Conservation (phyloP, 768 basidiomycete genomes). For the Hebeloma cylindrosporum region DNA sequence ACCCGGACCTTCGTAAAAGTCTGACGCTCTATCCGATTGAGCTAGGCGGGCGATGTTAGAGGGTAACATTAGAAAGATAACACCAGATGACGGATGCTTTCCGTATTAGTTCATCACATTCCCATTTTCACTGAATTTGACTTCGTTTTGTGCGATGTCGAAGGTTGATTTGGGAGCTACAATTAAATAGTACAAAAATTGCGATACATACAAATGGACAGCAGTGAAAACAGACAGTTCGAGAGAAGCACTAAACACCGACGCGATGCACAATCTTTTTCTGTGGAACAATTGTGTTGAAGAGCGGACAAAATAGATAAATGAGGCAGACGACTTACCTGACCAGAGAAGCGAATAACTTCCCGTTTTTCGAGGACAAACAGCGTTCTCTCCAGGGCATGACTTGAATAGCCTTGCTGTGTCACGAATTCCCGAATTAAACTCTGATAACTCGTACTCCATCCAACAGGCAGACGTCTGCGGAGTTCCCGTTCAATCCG, state of each 20-base stretch:
- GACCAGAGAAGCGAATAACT: conserved; percentile 85
- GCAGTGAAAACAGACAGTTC: too few species aligned
- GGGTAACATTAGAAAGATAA: too few species aligned
- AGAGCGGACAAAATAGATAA: not conserved
- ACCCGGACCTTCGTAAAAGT: conserved; percentile 41
- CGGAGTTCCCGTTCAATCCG: conserved; percentile 86
- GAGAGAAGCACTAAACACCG: conserved; percentile 24
- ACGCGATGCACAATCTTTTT: conserved; percentile 46
- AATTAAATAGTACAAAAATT: too few species aligned
- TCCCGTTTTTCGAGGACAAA: conserved; percentile 95
- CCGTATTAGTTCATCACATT: too few species aligned
- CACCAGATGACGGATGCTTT: too few species aligned
- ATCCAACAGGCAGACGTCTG: conserved; percentile 85
- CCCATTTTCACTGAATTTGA: too few species aligned
- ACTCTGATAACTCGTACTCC: conserved; percentile 96
- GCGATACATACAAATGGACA: conserved; percentile 9
- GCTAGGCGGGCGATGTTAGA: conserved; percentile 48
- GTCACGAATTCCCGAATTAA: conserved; percentile 91
- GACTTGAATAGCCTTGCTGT: conserved; percentile 86
- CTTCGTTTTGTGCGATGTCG: too few species aligned
- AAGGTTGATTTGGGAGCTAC: too few species aligned
- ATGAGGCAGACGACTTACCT: conserved; percentile 35
- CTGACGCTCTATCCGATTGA: conserved; percentile 57
- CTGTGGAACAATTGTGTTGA: conserved; percentile 19
- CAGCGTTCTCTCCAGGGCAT: conserved; percentile 88